Base-by-base conservation (phyloP, 2,329 filamentous ascomycete species). In the Aureobasidium sp. region DNA sequence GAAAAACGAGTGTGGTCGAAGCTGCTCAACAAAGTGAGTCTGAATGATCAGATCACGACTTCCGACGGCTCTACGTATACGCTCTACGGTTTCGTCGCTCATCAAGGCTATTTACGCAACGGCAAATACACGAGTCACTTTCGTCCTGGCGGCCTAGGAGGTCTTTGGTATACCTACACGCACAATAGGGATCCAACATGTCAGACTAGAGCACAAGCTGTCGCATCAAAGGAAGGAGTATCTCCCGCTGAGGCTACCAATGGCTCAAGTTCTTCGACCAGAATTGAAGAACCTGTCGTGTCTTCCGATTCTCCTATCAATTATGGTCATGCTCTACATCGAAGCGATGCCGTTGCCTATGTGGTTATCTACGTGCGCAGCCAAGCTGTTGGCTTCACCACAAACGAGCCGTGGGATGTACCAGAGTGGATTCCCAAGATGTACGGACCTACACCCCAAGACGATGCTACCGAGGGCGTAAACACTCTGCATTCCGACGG, bases 121-220 rank as follows among this genome's bases (percentile, higher is more conserved):
- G 79, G 79, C 51, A 77, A 81, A 41, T 86, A 85, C 72, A 82
- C 83, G 66, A 79, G 81, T n/a, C 79, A 85, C 37, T 70, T 87
- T 51, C 78, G 84, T 34, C 84, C 84, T 1, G 76, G 77, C 48
- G 83, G 83, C 2, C 79, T 79, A 6, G 78, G 77, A 10, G 76
- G 78, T 9, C 79, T 77, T 49, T 87, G 84, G 84, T 80, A 86
- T 60, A 79, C 77, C 37, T 86, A 85, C 65, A 78, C 82, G 36
- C 66, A 49, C 41, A 42, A 54, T 13, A 41, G 11, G 29, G 30
- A 25, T 11, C 45, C 41, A 10, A 16, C 45, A 57, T 82, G 82
- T 48, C 70, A 85, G 62, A 85, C 83, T 0, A 76, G 76, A 41
- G 82, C 81, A 64, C 79, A 82, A 62, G 83, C 82, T 16, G 68